Conservation (phyloP, 116 monocot species). For the Posidonia oceanica region DNA sequence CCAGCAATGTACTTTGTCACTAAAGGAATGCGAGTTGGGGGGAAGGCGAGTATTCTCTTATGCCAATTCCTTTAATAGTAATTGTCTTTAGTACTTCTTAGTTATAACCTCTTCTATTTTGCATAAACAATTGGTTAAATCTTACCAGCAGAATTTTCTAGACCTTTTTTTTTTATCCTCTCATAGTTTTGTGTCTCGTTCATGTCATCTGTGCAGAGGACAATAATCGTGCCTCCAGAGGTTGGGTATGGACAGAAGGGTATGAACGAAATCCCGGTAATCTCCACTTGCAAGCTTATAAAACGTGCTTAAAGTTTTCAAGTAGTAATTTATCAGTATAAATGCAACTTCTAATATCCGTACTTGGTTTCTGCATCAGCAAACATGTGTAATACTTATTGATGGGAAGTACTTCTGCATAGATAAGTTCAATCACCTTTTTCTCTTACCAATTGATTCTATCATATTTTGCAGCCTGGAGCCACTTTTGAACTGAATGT, state of each 20-base stretch:
- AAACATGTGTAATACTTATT: background rate
- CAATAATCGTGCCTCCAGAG: slow-evolving; percentile 72
- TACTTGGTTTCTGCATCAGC: too few relatives aligned
- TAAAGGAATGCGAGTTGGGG: slow-evolving; percentile 95
- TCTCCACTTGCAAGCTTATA: background rate
- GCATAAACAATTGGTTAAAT: background rate
- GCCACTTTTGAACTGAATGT: slow-evolving; percentile 71
- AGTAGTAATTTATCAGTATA: background rate
- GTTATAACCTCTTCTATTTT: background rate
- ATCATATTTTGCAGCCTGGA: slow-evolving; percentile 54
- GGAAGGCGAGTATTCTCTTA: slow-evolving; percentile 36
- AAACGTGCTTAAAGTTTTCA: background rate
- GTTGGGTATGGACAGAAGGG: slow-evolving; percentile 76
- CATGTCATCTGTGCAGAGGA: slow-evolving; percentile 38
- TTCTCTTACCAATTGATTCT: background rate
- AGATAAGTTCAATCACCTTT: background rate
- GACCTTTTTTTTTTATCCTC: too few relatives aligned
- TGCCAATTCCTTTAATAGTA: background rate
- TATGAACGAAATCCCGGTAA: slow-evolving; percentile 81
- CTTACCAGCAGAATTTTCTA: too few relatives aligned
- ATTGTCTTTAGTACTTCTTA: too few relatives aligned
- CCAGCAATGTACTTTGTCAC: slow-evolving; percentile 61
- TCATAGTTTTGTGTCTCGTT: background rate
- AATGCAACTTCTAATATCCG: too few relatives aligned
- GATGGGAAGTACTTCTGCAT: background rate